phyloP scores from a whole-genome alignment of 208 protist genomes.

The Naegleria fowleri region DNA sequence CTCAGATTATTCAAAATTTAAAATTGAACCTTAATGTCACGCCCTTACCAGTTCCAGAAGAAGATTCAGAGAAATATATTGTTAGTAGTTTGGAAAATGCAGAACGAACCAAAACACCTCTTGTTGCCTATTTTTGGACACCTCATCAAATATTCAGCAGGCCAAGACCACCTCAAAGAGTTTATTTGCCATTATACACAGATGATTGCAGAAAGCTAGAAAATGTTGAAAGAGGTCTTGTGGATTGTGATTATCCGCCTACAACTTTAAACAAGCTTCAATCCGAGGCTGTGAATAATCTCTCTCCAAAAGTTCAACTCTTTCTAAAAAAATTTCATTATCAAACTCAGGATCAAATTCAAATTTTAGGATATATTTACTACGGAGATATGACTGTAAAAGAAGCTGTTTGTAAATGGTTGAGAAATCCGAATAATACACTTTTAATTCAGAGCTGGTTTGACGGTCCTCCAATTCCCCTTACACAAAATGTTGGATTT shows the following conservation, averaged over 20 bases:
- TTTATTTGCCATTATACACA: neutral
- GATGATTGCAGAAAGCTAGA: neutral
- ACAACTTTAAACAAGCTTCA: neutral
- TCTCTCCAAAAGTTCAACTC: neutral
- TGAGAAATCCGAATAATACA: neutral
- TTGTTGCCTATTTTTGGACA: neutral
- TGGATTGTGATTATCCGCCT: neutral
- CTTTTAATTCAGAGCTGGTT: neutral
- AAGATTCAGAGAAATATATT: neutral
- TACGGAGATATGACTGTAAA: neutral
- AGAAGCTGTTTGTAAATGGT: neutral
- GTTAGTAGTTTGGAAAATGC: neutral
- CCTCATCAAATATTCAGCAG: neutral
- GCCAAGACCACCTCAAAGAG: neutral
- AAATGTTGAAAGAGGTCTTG: neutral
- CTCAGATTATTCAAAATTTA: slow-evolving; percentile 4
- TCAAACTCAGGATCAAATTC: neutral
- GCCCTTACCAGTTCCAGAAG: neutral
- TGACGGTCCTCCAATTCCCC: neutral
- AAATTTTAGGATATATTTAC: neutral
- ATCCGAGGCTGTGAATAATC: neutral
- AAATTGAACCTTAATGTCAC: neutral
- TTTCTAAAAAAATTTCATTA: neutral
- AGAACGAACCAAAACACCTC: neutral
- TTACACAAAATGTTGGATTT: neutral